Percentiles rank a stretch among this genome's conserved stretches.
Conservation (phyloP, 2,329 filamentous ascomycete species). For the Ophiostoma novo-ulmi region DNA sequence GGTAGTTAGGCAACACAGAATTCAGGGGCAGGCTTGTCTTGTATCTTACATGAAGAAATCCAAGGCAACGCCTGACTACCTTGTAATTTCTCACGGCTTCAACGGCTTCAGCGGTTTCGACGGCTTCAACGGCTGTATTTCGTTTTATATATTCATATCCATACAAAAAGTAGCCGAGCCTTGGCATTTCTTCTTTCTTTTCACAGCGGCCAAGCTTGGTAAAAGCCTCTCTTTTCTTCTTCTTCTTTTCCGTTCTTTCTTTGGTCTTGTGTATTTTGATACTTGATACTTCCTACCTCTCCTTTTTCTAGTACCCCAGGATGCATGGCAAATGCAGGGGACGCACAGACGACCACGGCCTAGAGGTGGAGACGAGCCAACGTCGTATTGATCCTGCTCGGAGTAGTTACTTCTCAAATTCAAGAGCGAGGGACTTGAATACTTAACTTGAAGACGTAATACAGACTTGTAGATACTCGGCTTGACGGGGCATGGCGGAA, state of each 20-base stretch:
- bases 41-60: background rate
- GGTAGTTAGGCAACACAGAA: no score
- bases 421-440: background rate
- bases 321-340: background rate
- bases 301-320: slow-evolving; percentile 3
- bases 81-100: background rate
- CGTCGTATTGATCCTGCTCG: background rate
- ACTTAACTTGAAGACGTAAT: no score
- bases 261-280: background rate
- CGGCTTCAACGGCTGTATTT: background rate
- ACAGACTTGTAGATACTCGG: background rate
- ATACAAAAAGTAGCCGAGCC: background rate
- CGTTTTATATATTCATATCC: background rate
- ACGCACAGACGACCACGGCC: slow-evolving; percentile 3
- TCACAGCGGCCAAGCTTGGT: background rate
- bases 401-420: background rate
- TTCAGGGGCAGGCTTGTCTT: background rate
- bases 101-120: background rate
- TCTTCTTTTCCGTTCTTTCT: background rate
- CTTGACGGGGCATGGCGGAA: background rate
- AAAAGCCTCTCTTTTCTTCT: background rate
- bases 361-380: background rate
- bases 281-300: background rate
- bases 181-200: slow-evolving; percentile 11
- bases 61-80: no score